Base-by-base conservation (phyloP, 495 filamentous ascomycete genomes). In the Pseudevernia furfuracea region DNA sequence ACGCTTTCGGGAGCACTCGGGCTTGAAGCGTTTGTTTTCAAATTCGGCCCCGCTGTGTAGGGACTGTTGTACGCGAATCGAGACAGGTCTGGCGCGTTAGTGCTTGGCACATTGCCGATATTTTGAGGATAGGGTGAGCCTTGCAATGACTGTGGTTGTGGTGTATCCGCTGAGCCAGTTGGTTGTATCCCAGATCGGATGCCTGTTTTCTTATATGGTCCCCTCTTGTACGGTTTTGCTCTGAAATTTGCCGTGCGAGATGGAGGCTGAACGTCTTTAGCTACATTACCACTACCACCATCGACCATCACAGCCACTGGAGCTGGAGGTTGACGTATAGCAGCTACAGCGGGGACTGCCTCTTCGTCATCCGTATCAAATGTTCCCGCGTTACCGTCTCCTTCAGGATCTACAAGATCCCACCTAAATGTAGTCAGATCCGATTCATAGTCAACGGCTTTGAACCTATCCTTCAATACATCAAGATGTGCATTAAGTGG, bases 341-440 rank as follows among this genome's bases (percentile, higher is more conserved):
- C 59, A 32, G 41, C 46, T 46, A 36, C 44, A 28, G 28, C 53
- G 11, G 30, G 30, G 23, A 43, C 38, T 48, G 43, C 44, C 30
- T 59, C 56, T n/a, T 66, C 61, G 41, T 66, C 61, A 34, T 67
- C 61, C n/a, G 63, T 59, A 48, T 60, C 36, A 59, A 48, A 43
- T 19, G 37, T 17, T 38, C 41, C 52, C 11, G 36, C 37, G 25
- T 25, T 44, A 44, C 15, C 49, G 17, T 60, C 39, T 21, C 39
- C 36, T 36, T 41, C 73, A 38, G 84, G 82, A 71, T 90, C 87
- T 4, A 90, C 76, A 21, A 87, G 57, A 72, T 89, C 87, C 88
- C 88, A 91, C 38, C 80, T 73, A 30, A 91, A 75, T 1, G 85
- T 89, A n/a, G 72, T 71, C 17, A 90, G 69, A 70, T 91, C 86